Conservation (phyloP, 768 basidiomycete species). For the Hericium coralloides region DNA sequence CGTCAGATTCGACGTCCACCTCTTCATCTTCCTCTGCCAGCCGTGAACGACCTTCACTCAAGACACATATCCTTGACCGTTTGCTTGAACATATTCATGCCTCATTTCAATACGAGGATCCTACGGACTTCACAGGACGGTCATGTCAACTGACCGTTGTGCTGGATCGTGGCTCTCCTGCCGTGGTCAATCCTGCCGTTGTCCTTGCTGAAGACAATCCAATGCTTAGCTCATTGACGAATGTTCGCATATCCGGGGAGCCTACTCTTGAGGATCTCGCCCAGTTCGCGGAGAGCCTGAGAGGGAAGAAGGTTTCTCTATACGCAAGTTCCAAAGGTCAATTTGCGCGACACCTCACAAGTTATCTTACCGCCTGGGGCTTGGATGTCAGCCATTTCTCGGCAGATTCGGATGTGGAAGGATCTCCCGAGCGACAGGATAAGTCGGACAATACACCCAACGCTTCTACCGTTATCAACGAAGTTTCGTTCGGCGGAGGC, state of each 20-base stretch:
- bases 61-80: constrained; percentile 46
- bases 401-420: constrained; percentile 45
- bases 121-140: constrained; percentile 27
- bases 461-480: not conserved
- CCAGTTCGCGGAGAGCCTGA: constrained; percentile 72
- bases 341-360: constrained; percentile 89
- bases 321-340: constrained; percentile 82
- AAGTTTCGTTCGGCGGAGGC: constrained; percentile 3
- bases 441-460: not conserved
- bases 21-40: constrained; percentile 2
- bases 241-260: constrained; percentile 50
- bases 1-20: constrained; percentile 8
- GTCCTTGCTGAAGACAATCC: constrained; percentile 37
- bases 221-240: constrained; percentile 37
- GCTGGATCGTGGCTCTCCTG: constrained; percentile 49
- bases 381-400: constrained; percentile 84
- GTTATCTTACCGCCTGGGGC: constrained; percentile 91
- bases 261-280: constrained; percentile 74
- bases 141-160: constrained; percentile 59
- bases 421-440: constrained; percentile 17
- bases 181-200: constrained; percentile 30
- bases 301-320: constrained; percentile 74
- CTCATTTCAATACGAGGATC: constrained; percentile 28
- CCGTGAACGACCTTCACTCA: constrained; percentile 33
- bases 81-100: constrained; percentile 55